Percentiles rank a stretch among this genome's conserved stretches.
Evolutionary conservation across 2,329 filamentous ascomycete species (phyloP).

Genomic region (Aspergillus pseudoterreus): DNA sequence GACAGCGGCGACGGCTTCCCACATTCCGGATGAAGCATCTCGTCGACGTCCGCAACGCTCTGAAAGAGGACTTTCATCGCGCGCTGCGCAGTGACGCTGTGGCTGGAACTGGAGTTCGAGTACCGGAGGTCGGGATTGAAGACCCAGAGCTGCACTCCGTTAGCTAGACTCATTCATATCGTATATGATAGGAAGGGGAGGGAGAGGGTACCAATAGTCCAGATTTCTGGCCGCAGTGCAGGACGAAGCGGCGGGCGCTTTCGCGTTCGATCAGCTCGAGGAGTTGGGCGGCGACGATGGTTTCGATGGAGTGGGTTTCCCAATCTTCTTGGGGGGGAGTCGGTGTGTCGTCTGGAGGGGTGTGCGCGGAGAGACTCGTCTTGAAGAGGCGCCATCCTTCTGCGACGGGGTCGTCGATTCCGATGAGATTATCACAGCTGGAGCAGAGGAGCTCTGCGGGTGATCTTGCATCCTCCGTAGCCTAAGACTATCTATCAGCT

Average conservation of each 20-base stretch:
- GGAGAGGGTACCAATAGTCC: constrained; percentile 35
- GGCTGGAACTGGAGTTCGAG: constrained; percentile 42
- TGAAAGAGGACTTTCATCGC: constrained; percentile 58
- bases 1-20: constrained; percentile 39
- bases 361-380: constrained; percentile 36
- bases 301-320: constrained; percentile 33
- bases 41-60: constrained; percentile 26
- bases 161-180: not conserved
- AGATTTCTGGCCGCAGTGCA: constrained; percentile 36
- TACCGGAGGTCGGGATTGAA: constrained; percentile 59
- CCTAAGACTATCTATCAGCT: not conserved
- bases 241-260: constrained; percentile 54
- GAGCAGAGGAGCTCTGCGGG: constrained; percentile 27
- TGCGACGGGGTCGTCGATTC: constrained; percentile 38
- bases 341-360: constrained; percentile 18
- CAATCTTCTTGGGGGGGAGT: constrained; percentile 25
- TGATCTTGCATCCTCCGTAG: constrained; percentile 33
- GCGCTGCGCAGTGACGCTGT: constrained; percentile 37
- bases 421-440: constrained; percentile 29
- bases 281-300: constrained; percentile 52
- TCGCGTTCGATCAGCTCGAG: constrained; percentile 54
- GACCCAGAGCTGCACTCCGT: constrained; percentile 48
- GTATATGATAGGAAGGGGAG: too few relatives aligned
- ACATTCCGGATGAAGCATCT: constrained; percentile 32
- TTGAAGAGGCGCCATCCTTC: constrained; percentile 51